Conservation (phyloP, 768 basidiomycete genomes). For the Suillus subalutaceus region DNA sequence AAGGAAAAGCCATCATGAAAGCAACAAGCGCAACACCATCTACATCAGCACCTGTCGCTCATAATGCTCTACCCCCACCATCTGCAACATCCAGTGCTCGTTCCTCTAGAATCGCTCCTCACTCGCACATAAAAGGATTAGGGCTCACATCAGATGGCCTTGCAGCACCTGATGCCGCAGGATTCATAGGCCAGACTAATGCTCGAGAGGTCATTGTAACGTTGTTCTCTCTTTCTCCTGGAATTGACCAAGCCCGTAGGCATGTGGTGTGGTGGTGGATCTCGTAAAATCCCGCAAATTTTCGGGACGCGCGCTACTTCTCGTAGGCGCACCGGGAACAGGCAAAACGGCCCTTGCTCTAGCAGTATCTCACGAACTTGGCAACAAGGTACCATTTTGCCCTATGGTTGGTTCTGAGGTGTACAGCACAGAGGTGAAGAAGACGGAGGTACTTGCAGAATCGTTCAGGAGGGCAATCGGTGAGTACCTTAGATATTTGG, state of each 20-base stretch:
- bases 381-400: conserved; percentile 94
- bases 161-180: conserved; percentile 72
- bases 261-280: conserved; percentile 88
- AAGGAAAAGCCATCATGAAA: conserved; percentile 31
- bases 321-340: conserved; percentile 96
- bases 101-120: conserved; percentile 83
- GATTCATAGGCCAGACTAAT: conserved; percentile 88
- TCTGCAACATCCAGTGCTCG: conserved; percentile 61
- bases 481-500: conserved; percentile 41
- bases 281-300: conserved; percentile 91
- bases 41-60: conserved; percentile 58
- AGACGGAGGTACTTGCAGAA: conserved; percentile 97
- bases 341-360: conserved; percentile 97
- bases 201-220: conserved; percentile 77
- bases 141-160: conserved; percentile 85
- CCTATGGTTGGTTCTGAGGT: conserved; percentile 99
- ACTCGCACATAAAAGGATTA: conserved; percentile 97
- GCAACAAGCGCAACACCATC: conserved; percentile 48
- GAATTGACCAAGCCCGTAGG: conserved; percentile 46
- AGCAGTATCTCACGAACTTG: conserved; percentile 94
- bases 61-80: conserved; percentile 75
- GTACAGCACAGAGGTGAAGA: conserved; percentile 96
- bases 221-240: not conserved
- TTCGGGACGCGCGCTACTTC: conserved; percentile 87
- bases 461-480: conserved; percentile 95